Base-by-base conservation (phyloP, 495 filamentous ascomycete genomes). In the Cercophora sp. region DNA sequence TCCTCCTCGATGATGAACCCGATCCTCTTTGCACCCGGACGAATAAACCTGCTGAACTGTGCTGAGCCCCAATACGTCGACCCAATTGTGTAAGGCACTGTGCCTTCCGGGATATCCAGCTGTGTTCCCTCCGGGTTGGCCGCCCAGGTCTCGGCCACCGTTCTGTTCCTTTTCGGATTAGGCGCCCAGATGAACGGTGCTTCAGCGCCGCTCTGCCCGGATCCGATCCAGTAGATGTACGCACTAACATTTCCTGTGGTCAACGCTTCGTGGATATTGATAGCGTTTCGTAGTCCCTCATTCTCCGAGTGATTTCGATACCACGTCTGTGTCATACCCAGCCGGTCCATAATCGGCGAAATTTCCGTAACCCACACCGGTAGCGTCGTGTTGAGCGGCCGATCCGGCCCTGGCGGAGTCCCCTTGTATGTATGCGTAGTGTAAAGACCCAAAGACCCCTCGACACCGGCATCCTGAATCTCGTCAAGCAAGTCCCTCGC, bases 231-330 rank as follows among this genome's bases (percentile, higher is more conserved):
- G 62, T 77, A 81, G 5, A 82, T 59, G 48, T 76, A 79, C 2
- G 69, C 78, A 20, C 69, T 75, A 13, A 73, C 57, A 45, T 79
- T 75, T 1, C 65, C 68, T 18, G 65, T 62, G 4, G 64, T 64
- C 22, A 82, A 55, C 3, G 65, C 73, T 6, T 65, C 59, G 27
- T 71, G 69, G 32, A 83, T 77, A 42, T 73, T 71, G 34, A 70
- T 71, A 0, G 79, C 80, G 75, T 76, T 80, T 3, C 68, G 69
- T 20, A 82, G 50, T 3, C 79, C 80, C 51, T 84, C 79, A 29
- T 70, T 70, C 13, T 61, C 59, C 11, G 51, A 44, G 13, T 32
- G 10, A 46, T 52, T 66, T 32, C 59, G 44, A 45, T 76, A 77
- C 74, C 79, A 82, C 2, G 66, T 69, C 26, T 70, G 63, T 25